These are phyloP conservation scores for Tricholomella constricta DNA, from an alignment of 768 basidiomycete genomes.

Conservation along the genomic window DNA sequence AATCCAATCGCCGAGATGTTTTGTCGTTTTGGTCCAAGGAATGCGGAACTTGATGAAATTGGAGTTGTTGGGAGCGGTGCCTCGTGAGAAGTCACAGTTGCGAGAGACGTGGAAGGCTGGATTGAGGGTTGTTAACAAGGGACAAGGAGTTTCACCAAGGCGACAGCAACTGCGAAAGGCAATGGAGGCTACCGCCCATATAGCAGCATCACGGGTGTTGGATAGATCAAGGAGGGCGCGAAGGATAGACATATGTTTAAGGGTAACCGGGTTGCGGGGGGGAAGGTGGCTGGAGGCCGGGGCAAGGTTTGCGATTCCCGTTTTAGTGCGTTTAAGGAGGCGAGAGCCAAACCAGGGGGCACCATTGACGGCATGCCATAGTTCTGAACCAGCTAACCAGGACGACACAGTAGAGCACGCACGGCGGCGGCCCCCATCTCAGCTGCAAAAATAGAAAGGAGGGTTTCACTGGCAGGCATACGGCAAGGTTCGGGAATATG, in stretches of 20 bases:
- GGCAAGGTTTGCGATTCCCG: conserved; percentile 14
- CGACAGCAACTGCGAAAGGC: conserved; percentile 6
- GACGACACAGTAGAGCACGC: conserved; percentile 13
- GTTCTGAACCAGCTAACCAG: conserved; percentile 28
- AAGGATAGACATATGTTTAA: conserved; percentile 29
- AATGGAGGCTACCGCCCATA: conserved; percentile 6
- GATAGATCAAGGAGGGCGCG: conserved; percentile 11
- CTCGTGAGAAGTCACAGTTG: not conserved
- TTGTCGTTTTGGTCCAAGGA: conserved; percentile 4
- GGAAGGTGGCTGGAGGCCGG: not conserved
- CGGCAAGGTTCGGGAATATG: conserved; percentile 22
- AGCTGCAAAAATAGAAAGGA: conserved; percentile 28
- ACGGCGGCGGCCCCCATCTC: not conserved
- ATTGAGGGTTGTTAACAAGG: not conserved
- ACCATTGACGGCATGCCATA: conserved; percentile 16
- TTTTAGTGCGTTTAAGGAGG: conserved; percentile 11
- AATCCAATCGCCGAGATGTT: not conserved
- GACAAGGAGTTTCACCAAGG: not conserved
- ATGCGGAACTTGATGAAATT: not conserved
- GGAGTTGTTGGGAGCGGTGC: not conserved
- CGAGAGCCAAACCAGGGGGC: conserved; percentile 31
- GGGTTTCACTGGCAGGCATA: conserved; percentile 30
- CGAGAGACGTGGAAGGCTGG: not conserved
- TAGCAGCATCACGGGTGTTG: conserved; percentile 4
- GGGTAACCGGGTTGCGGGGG: conserved; percentile 28